Evolutionary conservation across 768 basidiomycete genomes (phyloP).

Genomic region (Xerocomus potaroensis): DNA sequence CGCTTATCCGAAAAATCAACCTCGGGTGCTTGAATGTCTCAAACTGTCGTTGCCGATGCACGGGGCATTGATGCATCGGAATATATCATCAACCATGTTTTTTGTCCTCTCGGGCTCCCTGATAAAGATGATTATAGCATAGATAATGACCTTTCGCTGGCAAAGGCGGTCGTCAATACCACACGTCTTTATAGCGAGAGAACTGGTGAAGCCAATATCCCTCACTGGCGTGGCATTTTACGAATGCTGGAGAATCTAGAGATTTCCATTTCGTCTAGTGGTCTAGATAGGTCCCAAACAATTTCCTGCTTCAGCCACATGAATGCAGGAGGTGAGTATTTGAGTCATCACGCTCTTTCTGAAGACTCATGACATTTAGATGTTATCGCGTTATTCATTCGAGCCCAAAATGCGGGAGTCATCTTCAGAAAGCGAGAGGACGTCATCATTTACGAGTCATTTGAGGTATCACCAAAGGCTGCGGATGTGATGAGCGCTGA

Average conservation of each 20-base stretch:
- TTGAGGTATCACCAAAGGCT: slow-evolving; percentile 38
- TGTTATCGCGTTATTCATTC: slow-evolving; percentile 34
- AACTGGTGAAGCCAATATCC: too few relatives aligned
- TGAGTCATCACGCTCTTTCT: too few relatives aligned
- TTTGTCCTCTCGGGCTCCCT: slow-evolving; percentile 15
- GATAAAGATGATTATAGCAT: background rate
- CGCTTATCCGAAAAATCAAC: too few relatives aligned
- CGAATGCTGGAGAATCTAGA: background rate
- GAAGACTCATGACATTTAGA: slow-evolving; percentile 22
- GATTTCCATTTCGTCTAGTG: background rate
- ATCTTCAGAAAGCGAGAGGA: slow-evolving; percentile 25
- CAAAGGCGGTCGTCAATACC: slow-evolving; percentile 7
- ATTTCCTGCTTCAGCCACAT: background rate
- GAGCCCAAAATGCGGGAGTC: slow-evolving; percentile 35
- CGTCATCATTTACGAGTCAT: slow-evolving; percentile 33
- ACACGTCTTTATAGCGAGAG: background rate
- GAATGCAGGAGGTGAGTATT: background rate
- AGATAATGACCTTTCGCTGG: slow-evolving; percentile 25
- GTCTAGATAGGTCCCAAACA: background rate
- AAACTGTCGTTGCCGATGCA: background rate
- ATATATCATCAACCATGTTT: slow-evolving; percentile 37
- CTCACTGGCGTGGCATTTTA: background rate
- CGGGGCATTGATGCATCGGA: background rate
- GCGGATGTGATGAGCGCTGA: slow-evolving; percentile 2
- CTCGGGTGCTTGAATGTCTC: slow-evolving; percentile 9